Evolutionary conservation across 2,329 filamentous ascomycete species (phyloP).

Genomic region (Penicillium brevicompactum): DNA sequence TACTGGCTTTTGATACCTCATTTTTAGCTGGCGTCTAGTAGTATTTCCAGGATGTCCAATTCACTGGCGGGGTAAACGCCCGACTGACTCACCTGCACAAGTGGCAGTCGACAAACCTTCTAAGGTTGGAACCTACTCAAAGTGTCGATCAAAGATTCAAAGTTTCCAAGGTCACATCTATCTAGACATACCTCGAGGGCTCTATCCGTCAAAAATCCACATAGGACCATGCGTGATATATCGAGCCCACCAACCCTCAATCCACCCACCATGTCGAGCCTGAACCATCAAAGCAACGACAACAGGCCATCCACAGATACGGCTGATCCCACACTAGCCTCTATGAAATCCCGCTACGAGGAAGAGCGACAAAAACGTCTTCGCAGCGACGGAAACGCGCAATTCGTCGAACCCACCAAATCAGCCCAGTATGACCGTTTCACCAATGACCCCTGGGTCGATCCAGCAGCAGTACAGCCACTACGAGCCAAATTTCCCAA

Average conservation of each 20-base stretch:
- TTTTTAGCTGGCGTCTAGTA: too few relatives aligned
- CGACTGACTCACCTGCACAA: too few relatives aligned
- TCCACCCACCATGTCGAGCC: not conserved
- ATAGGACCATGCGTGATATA: not conserved
- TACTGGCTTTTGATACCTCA: too few relatives aligned
- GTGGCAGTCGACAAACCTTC: too few relatives aligned
- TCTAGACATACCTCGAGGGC: too few relatives aligned
- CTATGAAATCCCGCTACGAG: constrained; percentile 1
- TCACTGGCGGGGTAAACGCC: not conserved
- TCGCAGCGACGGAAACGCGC: constrained; percentile 3
- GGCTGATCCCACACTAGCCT: not conserved
- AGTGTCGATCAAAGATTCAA: too few relatives aligned
- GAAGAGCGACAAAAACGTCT: constrained; percentile 10
- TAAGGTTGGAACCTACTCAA: too few relatives aligned
- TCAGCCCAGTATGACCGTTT: not conserved
- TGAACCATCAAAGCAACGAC: not conserved
- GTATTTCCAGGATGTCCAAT: too few relatives aligned
- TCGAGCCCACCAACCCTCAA: not conserved
- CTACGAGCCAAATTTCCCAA: constrained; percentile 6
- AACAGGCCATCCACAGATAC: not conserved
- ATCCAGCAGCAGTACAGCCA: not conserved
- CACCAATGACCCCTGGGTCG: constrained; percentile 6
- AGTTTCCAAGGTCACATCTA: too few relatives aligned
- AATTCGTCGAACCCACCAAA: constrained; percentile 4
- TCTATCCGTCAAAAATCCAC: not conserved